These are phyloP conservation scores for Beauveria caledonica DNA, from an alignment of 2,329 filamentous ascomycete species.

Conservation along the genomic window DNA sequence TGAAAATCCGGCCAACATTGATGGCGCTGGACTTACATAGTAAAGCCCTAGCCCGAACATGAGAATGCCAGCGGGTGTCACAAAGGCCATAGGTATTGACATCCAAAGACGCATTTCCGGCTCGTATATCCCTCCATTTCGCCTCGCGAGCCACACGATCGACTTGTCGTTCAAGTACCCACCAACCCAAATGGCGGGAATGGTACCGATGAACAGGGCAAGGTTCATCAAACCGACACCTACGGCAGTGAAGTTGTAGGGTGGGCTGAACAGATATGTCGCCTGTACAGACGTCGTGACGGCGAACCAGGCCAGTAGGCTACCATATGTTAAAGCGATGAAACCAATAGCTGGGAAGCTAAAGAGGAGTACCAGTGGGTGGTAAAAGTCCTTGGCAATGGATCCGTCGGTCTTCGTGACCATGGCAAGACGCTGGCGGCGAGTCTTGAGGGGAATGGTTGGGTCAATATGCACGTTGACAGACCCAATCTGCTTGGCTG, in stretches of 20 bases:
- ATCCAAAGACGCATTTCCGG: slow-evolving; percentile 33
- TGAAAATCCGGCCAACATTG: too few species aligned
- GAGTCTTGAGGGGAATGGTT: slow-evolving; percentile 13
- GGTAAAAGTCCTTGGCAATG: slow-evolving; percentile 6
- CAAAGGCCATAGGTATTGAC: slow-evolving; percentile 19
- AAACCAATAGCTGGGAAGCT: slow-evolving; percentile 28
- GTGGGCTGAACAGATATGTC: slow-evolving; percentile 21
- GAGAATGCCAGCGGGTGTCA: slow-evolving; percentile 24
- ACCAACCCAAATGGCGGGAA: slow-evolving; percentile 28
- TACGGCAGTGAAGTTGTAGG: slow-evolving; percentile 21
- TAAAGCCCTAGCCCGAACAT: slow-evolving; percentile 28
- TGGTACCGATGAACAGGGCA: slow-evolving; percentile 27
- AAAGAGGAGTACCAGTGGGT: slow-evolving; percentile 12
- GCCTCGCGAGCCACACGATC: slow-evolving; percentile 26
- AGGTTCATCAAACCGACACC: slow-evolving; percentile 20
- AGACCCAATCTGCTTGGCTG: not conserved
- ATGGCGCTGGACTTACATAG: slow-evolving; percentile 18
- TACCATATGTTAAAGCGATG: slow-evolving; percentile 32
- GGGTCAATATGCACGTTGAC: slow-evolving; percentile 12
- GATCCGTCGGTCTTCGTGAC: slow-evolving; percentile 15
- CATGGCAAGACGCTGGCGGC: slow-evolving; percentile 17
- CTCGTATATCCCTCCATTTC: slow-evolving; percentile 33
- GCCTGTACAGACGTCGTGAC: slow-evolving; percentile 12
- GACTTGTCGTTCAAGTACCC: slow-evolving; percentile 30
- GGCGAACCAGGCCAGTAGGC: slow-evolving; percentile 29